phyloP scores from a whole-genome alignment of 208 protist genomes.

The Leishmania lainsoni region DNA sequence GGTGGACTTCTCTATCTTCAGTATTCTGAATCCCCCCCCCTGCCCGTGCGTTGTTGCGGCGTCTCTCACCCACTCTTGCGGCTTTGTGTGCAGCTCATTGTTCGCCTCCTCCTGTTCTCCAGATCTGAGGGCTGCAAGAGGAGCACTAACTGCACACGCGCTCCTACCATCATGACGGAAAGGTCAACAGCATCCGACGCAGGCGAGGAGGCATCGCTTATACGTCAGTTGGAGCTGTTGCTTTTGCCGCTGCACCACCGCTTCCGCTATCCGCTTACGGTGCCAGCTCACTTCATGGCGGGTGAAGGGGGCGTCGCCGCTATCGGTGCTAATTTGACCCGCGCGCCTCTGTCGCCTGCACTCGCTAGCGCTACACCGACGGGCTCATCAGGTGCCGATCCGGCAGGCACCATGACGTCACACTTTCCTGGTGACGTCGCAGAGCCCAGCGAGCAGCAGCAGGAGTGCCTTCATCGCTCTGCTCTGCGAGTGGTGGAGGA shows the following conservation, averaged over 20 bases:
- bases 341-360: neutral
- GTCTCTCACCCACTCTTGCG: neutral
- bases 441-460: conserved; percentile 11
- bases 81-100: neutral
- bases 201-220: conserved; percentile 25
- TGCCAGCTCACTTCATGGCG: conserved; percentile 22
- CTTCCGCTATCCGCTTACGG: conserved; percentile 52
- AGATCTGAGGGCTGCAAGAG: neutral
- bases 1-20: neutral
- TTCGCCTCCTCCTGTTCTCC: neutral
- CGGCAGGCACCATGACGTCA: neutral
- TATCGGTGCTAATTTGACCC: neutral
- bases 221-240: conserved; percentile 54
- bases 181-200: neutral
- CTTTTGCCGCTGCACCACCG: conserved; percentile 46
- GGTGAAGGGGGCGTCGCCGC: conserved; percentile 4
- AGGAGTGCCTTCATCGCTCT: conserved; percentile 16
- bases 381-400: neutral
- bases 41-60: neutral
- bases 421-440: neutral
- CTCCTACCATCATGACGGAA: conserved; percentile 4
- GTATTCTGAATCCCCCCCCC: neutral
- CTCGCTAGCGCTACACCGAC: neutral
- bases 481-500: conserved; percentile 42
- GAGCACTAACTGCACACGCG: neutral